Evolutionary conservation across 2,329 filamentous ascomycete genomes (phyloP), one percentile per base, ranked within the genome.

Genomic region (Aspergillus sp.): DNA sequence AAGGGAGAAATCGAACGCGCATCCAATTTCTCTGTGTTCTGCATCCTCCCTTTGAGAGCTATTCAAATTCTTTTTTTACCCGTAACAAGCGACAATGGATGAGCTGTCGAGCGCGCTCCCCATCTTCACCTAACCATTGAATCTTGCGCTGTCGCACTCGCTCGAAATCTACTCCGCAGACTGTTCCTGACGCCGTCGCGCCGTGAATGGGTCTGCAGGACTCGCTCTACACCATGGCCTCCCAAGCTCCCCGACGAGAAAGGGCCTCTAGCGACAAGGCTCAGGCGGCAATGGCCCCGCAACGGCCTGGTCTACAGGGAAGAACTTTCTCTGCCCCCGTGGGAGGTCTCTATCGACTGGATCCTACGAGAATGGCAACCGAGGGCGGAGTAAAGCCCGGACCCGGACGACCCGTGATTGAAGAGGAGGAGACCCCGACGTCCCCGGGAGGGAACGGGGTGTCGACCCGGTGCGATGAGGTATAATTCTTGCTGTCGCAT

Each of bases 321-420:
- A 64, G 71, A 50, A 73, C 71, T 9, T 56, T 60, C 47, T 73
- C 71, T 32, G 68, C 70, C 22, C 70, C 71, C 1, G 56, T 58
- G 22, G 69, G 65, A 19, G 66, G 52, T 40, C 45, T 70, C 51
- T 55, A 66, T 49, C 62, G 62, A 55, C 49, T 67, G 14, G 61
- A 66, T 50, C 51, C 58, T 19, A 40, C 59, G 17, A 61, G 48
- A 51, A 58, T 56, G 41, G 59, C 55, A 20, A 56, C 56, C 49
- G 60, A 55, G 9, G 40, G 51, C 13, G 60, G 54, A 9, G 54
- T 55, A 41, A 64, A 49, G 38, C 35, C 58, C 7, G 60, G 55
- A 35, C 35, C 58, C 7, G 60, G 55, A 35, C 58, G 62, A 32
- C 56, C 65, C 24, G 58, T 67, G 36, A 50, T 65, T 33, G 69